These are phyloP conservation scores for Lactifluus subvellereus DNA, from an alignment of 768 basidiomycete species.

Conservation along the genomic window DNA sequence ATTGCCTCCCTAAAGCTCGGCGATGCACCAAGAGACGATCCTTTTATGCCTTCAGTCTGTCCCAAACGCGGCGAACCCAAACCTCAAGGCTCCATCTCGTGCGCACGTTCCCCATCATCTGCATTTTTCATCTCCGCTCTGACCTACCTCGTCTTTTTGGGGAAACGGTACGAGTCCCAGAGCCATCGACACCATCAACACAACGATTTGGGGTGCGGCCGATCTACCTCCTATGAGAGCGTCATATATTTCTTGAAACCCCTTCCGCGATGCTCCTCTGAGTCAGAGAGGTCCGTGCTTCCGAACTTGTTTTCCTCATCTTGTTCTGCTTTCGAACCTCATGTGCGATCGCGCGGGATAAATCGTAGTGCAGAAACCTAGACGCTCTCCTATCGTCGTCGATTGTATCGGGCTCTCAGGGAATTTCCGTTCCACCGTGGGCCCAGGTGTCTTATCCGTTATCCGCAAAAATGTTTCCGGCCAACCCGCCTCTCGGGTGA, in stretches of 20 bases:
- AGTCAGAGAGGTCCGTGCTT: conserved; percentile 3
- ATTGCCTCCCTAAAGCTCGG: background rate
- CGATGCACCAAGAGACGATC: background rate
- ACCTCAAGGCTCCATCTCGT: conserved; percentile 17
- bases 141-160: background rate
- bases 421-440: background rate
- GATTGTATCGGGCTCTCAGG: background rate
- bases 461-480: background rate
- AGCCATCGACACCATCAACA: conserved; percentile 3
- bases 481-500: background rate
- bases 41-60: background rate
- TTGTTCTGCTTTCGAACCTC: conserved; percentile 2
- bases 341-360: conserved; percentile 9
- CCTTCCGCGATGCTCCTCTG: background rate
- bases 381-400: background rate
- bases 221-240: background rate
- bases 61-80: conserved; percentile 6
- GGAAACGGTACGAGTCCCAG: conserved; percentile 6
- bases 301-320: conserved; percentile 11
- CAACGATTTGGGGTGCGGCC: background rate
- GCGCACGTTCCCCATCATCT: conserved; percentile 4
- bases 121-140: conserved; percentile 17
- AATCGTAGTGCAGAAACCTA: background rate
- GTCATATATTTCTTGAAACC: background rate
- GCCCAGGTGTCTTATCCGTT: background rate